phyloP scores from a whole-genome alignment of 2,329 filamentous ascomycete genomes.

The Fusarium algeriense region DNA sequence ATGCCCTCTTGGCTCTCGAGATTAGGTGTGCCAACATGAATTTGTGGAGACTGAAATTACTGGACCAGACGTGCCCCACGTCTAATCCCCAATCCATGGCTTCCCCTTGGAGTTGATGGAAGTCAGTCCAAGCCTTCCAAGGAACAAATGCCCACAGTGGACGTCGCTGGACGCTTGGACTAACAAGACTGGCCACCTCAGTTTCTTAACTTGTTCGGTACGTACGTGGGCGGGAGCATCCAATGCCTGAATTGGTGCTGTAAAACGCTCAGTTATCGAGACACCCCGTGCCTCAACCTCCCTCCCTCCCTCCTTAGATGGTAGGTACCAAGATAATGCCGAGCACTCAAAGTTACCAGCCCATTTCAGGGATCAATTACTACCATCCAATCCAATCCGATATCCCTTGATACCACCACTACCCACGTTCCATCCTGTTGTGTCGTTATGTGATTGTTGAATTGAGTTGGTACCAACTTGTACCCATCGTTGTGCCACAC shows the following conservation, averaged over 20 bases:
- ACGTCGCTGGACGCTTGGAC: slow-evolving; percentile 22
- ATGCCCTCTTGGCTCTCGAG: slow-evolving; percentile 12
- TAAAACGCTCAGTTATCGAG: slow-evolving; percentile 3
- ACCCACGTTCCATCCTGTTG: slow-evolving; percentile 4
- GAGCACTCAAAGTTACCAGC: slow-evolving; percentile 6
- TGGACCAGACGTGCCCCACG: slow-evolving; percentile 44
- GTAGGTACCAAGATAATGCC: slow-evolving; percentile 18
- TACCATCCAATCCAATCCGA: slow-evolving; percentile 23
- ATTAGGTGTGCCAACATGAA: slow-evolving; percentile 18
- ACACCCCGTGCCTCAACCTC: slow-evolving; percentile 9
- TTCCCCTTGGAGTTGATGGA: slow-evolving; percentile 24
- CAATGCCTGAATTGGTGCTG: slow-evolving; percentile 3
- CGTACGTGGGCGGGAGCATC: neutral
- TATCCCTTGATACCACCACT: slow-evolving; percentile 33
- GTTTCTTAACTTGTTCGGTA: neutral
- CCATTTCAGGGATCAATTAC: slow-evolving; percentile 3
- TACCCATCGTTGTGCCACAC: neutral
- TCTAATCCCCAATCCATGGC: slow-evolving; percentile 41
- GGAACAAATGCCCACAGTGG: slow-evolving; percentile 24
- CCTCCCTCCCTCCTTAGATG: neutral
- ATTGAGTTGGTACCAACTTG: slow-evolving; percentile 6
- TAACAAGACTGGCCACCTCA: neutral
- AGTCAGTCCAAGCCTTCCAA: slow-evolving; percentile 30
- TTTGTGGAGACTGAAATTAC: slow-evolving; percentile 41
- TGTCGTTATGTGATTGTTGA: slow-evolving; percentile 1